Percentiles rank a stretch among this genome's conserved stretches.
Evolutionary conservation across 306 rosid species (phyloP).

Genomic region (Quillaja saponaria): DNA sequence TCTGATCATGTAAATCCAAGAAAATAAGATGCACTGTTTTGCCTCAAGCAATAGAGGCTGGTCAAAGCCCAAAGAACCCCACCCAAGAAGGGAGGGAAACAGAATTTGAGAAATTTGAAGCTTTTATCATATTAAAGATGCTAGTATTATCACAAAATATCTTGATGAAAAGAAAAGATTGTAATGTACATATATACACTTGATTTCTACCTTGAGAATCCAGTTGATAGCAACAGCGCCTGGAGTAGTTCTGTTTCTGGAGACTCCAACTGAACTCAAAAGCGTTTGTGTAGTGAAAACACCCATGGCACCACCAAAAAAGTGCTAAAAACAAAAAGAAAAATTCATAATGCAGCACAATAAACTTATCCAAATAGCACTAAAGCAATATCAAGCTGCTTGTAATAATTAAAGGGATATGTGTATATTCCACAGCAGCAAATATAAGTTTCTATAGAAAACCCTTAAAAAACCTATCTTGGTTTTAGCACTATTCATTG

Average conservation of each 20-base stretch:
- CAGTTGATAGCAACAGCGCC: slow-evolving; percentile 96
- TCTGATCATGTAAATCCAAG: neutral
- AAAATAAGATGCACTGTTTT: neutral
- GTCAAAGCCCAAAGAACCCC: neutral
- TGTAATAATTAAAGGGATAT: neutral
- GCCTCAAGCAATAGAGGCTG: neutral
- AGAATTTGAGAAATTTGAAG: neutral
- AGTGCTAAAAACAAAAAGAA: slow-evolving; percentile 51
- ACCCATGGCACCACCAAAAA: slow-evolving; percentile 99
- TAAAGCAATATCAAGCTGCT: neutral
- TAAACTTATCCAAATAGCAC: neutral
- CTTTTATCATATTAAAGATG: neutral
- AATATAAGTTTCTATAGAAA: neutral
- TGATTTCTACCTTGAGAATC: slow-evolving; percentile 79
- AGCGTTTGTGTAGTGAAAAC: slow-evolving; percentile 96
- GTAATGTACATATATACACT: neutral
- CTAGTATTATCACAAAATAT: neutral
- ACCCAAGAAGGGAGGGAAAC: neutral
- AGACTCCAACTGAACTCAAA: slow-evolving; percentile 81
- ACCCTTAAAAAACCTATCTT: neutral
- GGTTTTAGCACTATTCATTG: neutral
- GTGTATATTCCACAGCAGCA: neutral
- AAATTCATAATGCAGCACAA: neutral
- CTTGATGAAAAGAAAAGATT: neutral
- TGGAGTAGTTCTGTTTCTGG: slow-evolving; percentile 63